Evolutionary conservation across 345 rosid species (phyloP), one percentile per base, ranked within the genome.

Genomic region (Acer yangbiense): DNA sequence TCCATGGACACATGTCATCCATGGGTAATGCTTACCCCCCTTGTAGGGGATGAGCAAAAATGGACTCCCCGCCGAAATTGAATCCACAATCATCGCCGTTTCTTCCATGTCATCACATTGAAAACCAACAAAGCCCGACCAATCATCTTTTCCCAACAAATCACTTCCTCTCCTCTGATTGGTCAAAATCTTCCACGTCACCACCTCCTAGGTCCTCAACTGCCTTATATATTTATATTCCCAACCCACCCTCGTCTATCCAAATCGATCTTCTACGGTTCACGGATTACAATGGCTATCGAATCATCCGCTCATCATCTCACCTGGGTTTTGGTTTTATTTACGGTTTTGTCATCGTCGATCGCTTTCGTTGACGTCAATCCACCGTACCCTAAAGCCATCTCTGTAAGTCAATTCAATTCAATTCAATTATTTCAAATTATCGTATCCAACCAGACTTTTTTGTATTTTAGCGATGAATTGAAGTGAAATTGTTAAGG

Each of bases 331-430:
- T 65, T 89, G 68, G 54, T 88, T n/a, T 29, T 88, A 8, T 75
- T 84, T 69, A 57, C 89, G 65, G 50, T 21, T 72, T 57, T 83
- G 54, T 82, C 89, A 57, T 74, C 72, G 13, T 82, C 87, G 32
- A 13, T 1, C 14, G 89, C 91, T 58, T 77, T 87, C 77, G 66
- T 83, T 68, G 84, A 84, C 7, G 69, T 85, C 74, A 78, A 77
- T 75, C 78, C 82, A 43, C 80, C 84, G 20, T 81, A 80, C 81
- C 96, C 99, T 21, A 92, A 92, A 83, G 93, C 97, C 58, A 90
- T 95, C 73, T 86, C 90, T 25, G 99, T 95, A 75, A 82, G 90
- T 23, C 25, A 23, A 23, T 23, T 77, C 4, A 0, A 23, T 23
- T 77, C 4, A 0, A 44, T 44, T 44, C 9, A 6, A 41, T 41